phyloP scores from a whole-genome alignment of 176 grass and related monocot genomes.

The Ensete ventricosum region DNA sequence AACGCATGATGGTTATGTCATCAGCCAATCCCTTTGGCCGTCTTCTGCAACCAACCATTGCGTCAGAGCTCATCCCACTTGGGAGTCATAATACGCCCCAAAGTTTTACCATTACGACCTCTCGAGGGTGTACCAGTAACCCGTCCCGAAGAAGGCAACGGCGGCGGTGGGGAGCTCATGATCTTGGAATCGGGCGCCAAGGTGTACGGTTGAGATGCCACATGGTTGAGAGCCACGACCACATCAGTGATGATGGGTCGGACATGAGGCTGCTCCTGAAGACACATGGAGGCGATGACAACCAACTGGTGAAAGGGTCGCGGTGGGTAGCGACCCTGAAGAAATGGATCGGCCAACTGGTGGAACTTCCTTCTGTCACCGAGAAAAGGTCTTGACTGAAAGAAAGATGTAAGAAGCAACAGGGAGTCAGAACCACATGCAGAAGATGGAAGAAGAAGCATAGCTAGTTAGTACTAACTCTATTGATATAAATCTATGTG shows the following conservation, averaged over 20 bases:
- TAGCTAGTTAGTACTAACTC: background rate
- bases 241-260: slow-evolving; percentile 73
- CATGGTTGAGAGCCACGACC: slow-evolving; percentile 56
- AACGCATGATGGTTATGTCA: background rate
- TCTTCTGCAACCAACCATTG: background rate
- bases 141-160: slow-evolving; percentile 20
- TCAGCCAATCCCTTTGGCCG: background rate
- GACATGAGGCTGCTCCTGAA: slow-evolving; percentile 82
- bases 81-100: background rate
- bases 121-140: slow-evolving; percentile 37
- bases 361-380: slow-evolving; percentile 62
- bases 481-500: background rate
- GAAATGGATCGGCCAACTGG: slow-evolving; percentile 58
- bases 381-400: slow-evolving; percentile 70
- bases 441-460: background rate
- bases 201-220: slow-evolving; percentile 55
- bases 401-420: background rate
- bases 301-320: slow-evolving; percentile 68
- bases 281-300: slow-evolving; percentile 77
- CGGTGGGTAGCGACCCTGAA: slow-evolving; percentile 50
- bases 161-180: slow-evolving; percentile 26
- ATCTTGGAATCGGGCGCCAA: background rate
- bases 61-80: too few species aligned
- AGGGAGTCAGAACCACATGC: background rate
- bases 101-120: slow-evolving; percentile 34